Base-by-base conservation (phyloP, 2,329 filamentous ascomycete species). In the Fusarium sp. region DNA sequence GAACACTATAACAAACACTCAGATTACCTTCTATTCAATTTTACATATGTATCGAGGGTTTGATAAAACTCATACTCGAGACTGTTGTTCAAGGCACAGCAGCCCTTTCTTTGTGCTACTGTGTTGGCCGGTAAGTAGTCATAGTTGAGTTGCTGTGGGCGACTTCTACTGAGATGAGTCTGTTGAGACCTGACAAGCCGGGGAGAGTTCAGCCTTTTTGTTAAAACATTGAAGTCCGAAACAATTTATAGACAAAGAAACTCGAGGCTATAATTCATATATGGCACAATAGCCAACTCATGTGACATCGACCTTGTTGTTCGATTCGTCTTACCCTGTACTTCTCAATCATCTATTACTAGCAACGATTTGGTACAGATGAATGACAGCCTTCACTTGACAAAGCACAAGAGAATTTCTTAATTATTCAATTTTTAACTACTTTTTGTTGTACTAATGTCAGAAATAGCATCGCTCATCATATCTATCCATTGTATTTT, bases 401-500 rank as follows among this genome's bases (percentile, higher is more conserved):
- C 3, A 23, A 9, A 21, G 8, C 7, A n/a, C 4, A 6, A 12
- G 6, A 6, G 2, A 2, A 1, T 23, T 21, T 2, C 34, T 10
- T 11, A n/a, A 3, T 34, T 56, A 43, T 63, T 37, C 21, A 11
- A 25, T 30, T 27, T 45, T 50, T 41, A 41, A 37, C 37, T 61
- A 54, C 20, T 53, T 49, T 69, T 50, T 49, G 10, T 13, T 27
- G 11, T 45, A 45, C 14, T 60, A 32, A 27, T 27, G 25, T 50
- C 23, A 21, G 41, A 34, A 43, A 55, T 23, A 34, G 28, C 32
- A 40, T 61, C 14, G 34, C 40, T 14, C 7, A 5, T 43, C 28
- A 18, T 10, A 21, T 34, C 10, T 21, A 37, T 59, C 34, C 40
- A 14, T 41, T 28, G 54, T 48, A 7, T 63, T 40, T 61, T 77